Percentiles rank a stretch among this genome's conserved stretches.
Conservation (phyloP, 805 yeast genomes). For the Metschnikowia colocasiae region DNA sequence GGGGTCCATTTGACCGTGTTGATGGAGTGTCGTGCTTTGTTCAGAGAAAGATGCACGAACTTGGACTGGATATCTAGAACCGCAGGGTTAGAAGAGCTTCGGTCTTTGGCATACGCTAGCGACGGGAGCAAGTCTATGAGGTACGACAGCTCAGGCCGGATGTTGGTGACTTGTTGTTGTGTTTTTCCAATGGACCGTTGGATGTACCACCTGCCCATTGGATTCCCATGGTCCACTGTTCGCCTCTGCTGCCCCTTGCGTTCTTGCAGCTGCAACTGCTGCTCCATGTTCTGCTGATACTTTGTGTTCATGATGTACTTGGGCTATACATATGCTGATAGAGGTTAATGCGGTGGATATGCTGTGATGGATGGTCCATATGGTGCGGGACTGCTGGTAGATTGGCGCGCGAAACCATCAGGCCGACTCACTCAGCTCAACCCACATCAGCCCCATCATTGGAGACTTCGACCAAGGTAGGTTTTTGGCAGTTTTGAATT, state of each 20-base stretch:
- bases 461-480: no score
- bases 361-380: not conserved
- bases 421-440: no score
- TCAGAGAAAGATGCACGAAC: slow-evolving; percentile 85
- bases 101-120: slow-evolving; percentile 45
- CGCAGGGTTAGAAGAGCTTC: slow-evolving; percentile 33
- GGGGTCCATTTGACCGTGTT: slow-evolving; percentile 95
- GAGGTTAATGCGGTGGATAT: not conserved
- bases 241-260: slow-evolving; percentile 57
- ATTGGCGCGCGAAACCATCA: not conserved
- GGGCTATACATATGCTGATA: not conserved
- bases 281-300: slow-evolving; percentile 32
- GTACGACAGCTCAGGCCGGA: slow-evolving; percentile 69
- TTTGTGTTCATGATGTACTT: slow-evolving; percentile 1
- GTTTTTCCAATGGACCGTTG: slow-evolving; percentile 43
- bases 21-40: slow-evolving; percentile 88
- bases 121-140: slow-evolving; percentile 66
- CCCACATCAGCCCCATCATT: no score
- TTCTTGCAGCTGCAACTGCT: slow-evolving; percentile 45
- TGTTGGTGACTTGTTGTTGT: slow-evolving; percentile 44
- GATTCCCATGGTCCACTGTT: slow-evolving; percentile 75
- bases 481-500: no score
- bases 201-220: slow-evolving; percentile 61
- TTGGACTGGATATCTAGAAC: slow-evolving; percentile 67
- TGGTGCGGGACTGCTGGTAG: not conserved